A percentile compares a stretch with the other conserved stretches of the same genome.
Evolutionary conservation across 257 asterid genomes (phyloP).

Genomic region (Gentiana straminea): DNA sequence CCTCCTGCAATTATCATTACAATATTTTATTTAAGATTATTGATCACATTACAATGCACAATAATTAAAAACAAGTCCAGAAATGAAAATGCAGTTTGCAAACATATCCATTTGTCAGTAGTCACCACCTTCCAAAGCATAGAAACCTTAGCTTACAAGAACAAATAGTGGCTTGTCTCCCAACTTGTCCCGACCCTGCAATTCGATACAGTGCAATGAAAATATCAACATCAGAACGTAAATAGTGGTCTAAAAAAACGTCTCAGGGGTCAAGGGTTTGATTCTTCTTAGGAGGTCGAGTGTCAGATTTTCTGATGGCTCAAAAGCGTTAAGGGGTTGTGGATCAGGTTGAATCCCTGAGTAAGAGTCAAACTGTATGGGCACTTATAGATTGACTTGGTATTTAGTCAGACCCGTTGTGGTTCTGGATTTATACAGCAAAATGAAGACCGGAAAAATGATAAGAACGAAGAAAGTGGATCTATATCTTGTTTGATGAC

Average conservation of each 20-base stretch:
- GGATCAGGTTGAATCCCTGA: too few relatives aligned
- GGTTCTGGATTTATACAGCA: too few relatives aligned
- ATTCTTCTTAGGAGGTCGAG: too few relatives aligned
- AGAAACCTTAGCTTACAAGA: conserved; percentile 43
- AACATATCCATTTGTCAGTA: conserved; percentile 1
- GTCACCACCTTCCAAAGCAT: background rate
- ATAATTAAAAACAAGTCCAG: background rate
- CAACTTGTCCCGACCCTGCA: conserved; percentile 69
- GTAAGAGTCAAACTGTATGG: too few relatives aligned
- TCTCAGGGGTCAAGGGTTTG: too few relatives aligned
- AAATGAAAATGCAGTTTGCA: background rate
- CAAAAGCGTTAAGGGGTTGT: too few relatives aligned
- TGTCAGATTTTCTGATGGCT: too few relatives aligned
- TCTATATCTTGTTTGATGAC: background rate
- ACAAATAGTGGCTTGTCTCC: conserved; percentile 68
- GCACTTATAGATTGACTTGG: too few relatives aligned
- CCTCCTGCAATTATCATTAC: too few relatives aligned
- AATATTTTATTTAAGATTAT: too few relatives aligned
- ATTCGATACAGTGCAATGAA: conserved; percentile 6
- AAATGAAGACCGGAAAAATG: background rate
- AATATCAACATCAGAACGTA: background rate
- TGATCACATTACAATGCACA: conserved; percentile 11
- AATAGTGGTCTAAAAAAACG: background rate
- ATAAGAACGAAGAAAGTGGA: background rate
- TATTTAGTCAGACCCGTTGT: too few relatives aligned